Base-by-base conservation (phyloP, 345 rosid genomes). In the Eucalyptus paniculata region DNA sequence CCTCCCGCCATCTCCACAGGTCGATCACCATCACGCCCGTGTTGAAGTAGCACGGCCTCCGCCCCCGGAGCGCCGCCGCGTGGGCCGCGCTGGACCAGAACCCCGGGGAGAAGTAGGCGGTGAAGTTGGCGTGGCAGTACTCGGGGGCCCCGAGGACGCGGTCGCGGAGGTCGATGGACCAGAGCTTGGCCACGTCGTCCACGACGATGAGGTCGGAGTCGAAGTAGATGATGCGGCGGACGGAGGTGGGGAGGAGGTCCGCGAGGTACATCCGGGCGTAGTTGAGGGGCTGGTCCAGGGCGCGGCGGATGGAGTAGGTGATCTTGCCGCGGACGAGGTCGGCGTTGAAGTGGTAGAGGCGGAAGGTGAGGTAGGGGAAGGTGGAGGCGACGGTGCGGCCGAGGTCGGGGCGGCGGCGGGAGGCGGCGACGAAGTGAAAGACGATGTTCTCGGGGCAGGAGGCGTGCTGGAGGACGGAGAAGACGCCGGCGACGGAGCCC, bases 11-110 rank as follows among this genome's bases (percentile, higher is more conserved):
- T 88, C 92, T 96, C 91, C 93, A 54, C 53, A 96, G 60, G 90
- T 97, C 96, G 45, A 96, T 96, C 94, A 97, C 98, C 99, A 97
- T 97, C 88, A 97, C 99, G 12, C 99, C 99, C 26, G 98, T 97
- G 92, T 96, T 97, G 90, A 97, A 97, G 89, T 97, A 97, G 81
- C 98, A 97, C 17, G 97, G 90, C 82, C 23, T 92, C 53, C 95
- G 89, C 54, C 94, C 98, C 51, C 77, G 88, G 50, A 95, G 92
- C 47, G 94, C 87, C 90, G 94, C 91, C 87, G 94, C 91, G 69
- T 91, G 93, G 4, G 44, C 89, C 12, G 93, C 90, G 40, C 92
- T 95, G 30, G 97, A 93, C 99, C 98, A 97, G 92, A 97, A 97
- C 86, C 93, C 90, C 18, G 90, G 72, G 2, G 95, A 94, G 94